phyloP scores from a whole-genome alignment of 78 protist species.

The Salpingoeca rosetta region DNA sequence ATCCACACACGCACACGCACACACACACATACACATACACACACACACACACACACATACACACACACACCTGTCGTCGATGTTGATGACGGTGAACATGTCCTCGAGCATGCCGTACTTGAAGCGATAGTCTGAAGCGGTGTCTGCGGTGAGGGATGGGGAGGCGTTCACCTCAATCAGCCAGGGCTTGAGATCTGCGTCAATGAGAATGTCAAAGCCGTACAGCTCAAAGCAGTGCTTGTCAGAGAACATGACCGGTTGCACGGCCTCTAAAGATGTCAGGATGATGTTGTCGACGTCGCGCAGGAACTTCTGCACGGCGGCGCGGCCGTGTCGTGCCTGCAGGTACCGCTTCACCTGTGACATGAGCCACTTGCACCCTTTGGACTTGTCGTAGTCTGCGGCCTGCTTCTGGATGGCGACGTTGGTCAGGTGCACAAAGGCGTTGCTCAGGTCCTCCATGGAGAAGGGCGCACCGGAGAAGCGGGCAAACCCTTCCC shows the following conservation, averaged over 20 bases:
- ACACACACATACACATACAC: too few species aligned
- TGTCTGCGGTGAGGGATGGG: slow-evolving; percentile 42
- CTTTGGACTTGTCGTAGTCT: slow-evolving; percentile 11
- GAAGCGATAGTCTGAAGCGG: slow-evolving; percentile 35
- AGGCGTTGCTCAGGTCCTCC: slow-evolving; percentile 25
- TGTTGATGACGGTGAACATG: slow-evolving; percentile 45
- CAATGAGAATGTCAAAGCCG: slow-evolving; percentile 57
- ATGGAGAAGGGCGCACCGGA: slow-evolving; percentile 21
- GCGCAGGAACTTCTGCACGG: slow-evolving; percentile 10
- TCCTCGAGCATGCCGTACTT: slow-evolving; percentile 50
- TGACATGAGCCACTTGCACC: slow-evolving; percentile 68
- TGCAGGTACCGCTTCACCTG: slow-evolving; percentile 42
- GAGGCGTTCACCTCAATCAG: slow-evolving; percentile 47
- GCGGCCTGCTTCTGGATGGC: slow-evolving; percentile 67
- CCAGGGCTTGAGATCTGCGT: slow-evolving; percentile 45
- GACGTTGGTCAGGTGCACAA: slow-evolving; percentile 78
- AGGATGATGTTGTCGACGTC: slow-evolving; percentile 40
- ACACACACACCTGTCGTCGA: background rate
- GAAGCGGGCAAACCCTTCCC: slow-evolving; percentile 81
- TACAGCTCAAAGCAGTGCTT: slow-evolving; percentile 77
- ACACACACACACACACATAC: too few species aligned
- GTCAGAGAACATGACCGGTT: slow-evolving; percentile 56
- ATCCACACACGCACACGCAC: background rate
- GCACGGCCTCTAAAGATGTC: slow-evolving; percentile 55
- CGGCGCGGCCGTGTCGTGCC: slow-evolving; percentile 31